Evolutionary conservation across 139 green algal genomes (phyloP).

Genomic region (Raphidocelis subcapitata): DNA sequence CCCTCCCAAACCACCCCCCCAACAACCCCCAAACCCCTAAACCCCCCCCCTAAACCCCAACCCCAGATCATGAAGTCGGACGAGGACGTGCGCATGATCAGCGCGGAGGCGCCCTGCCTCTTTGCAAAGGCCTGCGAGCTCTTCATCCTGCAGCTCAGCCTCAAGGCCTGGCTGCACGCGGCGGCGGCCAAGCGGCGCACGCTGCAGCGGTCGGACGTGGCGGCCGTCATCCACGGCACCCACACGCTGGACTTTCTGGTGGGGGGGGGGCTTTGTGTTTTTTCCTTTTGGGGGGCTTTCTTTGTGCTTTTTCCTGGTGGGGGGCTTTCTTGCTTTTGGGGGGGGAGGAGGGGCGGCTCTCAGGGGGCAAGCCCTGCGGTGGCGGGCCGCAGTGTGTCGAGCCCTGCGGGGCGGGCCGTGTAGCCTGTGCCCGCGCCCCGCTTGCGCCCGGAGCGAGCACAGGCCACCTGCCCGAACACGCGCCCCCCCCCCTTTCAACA

Average conservation of each 20-base stretch:
- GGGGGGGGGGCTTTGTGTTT: no score
- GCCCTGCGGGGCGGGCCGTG: no score
- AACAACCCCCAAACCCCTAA: neutral
- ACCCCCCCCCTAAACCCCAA: neutral
- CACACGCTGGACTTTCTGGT: constrained; percentile 83
- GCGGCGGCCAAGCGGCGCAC: constrained; percentile 97
- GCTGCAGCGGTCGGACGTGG: constrained; percentile 94
- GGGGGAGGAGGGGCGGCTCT: no score
- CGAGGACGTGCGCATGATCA: constrained; percentile 97
- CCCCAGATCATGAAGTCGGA: constrained; percentile 99
- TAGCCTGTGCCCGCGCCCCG: no score
- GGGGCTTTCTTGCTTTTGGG: no score
- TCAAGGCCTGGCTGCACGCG: constrained; percentile 89
- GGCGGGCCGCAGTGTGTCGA: no score
- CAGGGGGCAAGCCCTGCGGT: no score
- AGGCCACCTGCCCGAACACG: no score
- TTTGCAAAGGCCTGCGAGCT: constrained; percentile 99
- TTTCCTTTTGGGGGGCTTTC: no score
- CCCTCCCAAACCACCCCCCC: neutral
- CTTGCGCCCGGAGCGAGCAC: no score
- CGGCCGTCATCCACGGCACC: constrained; percentile 88
- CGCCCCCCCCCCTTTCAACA: no score
- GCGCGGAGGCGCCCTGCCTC: constrained; percentile 94
- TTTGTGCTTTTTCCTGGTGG: no score
- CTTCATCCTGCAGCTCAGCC: constrained; percentile 96